These are phyloP conservation scores for Pythium volutum DNA, from an alignment of 352 stramenopile species.

Conservation along the genomic window DNA sequence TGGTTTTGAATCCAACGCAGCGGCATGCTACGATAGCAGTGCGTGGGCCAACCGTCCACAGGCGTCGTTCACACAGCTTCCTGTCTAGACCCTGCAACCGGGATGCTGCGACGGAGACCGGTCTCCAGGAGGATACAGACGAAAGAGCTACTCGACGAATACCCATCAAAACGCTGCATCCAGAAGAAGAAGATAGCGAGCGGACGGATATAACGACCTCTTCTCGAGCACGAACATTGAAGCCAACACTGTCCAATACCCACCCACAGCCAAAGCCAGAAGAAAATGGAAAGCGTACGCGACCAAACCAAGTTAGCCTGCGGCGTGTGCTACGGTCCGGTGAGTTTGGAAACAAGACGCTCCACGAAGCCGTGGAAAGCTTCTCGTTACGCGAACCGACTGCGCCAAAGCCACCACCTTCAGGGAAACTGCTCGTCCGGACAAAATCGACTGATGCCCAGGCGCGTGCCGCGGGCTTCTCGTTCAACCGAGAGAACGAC, in stretches of 20 bases:
- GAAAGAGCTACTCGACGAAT: background rate
- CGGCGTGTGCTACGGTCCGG: slow-evolving; percentile 31
- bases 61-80: background rate
- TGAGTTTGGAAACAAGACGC: slow-evolving; percentile 66
- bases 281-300: background rate
- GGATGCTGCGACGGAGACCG: background rate
- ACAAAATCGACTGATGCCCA: background rate
- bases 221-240: background rate
- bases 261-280: background rate
- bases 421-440: background rate
- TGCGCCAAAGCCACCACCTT: background rate
- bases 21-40: too few relatives aligned
- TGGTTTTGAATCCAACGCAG: slow-evolving; percentile 42
- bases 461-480: background rate
- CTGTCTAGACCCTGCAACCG: background rate
- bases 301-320: background rate
- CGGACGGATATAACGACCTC: background rate
- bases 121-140: background rate
- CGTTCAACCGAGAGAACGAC: background rate
- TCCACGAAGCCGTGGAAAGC: slow-evolving; percentile 51
- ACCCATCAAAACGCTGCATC: background rate
- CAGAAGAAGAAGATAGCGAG: background rate
- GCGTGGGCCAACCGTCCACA: background rate
- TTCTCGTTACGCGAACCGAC: slow-evolving; percentile 44
- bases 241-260: background rate